Base-by-base conservation (phyloP, 495 filamentous ascomycete genomes). In the Schizothecium vesticola region DNA sequence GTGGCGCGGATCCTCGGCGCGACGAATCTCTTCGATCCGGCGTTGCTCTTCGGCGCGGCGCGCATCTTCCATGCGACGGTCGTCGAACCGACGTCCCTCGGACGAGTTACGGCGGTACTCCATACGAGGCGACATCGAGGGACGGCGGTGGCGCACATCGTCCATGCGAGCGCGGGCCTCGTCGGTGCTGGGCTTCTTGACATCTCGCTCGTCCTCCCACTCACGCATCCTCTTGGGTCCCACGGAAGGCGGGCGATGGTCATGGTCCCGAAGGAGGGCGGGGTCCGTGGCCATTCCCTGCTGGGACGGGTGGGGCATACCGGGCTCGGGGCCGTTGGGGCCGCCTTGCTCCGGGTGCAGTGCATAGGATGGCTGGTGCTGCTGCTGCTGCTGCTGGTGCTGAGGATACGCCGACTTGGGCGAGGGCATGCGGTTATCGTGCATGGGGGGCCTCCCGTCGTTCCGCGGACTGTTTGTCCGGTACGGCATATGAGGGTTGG, bases 121-220 rank as follows among this genome's bases (percentile, higher is more conserved):
- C 61, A 69, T 57, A 25, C 87, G 87, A 67, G 92, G 91, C 23
- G 92, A 83, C 28, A 84, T 86, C 11, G 85, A 94, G 5, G 86
- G 86, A 43, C 94, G 90, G 65, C 92, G 92, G 72, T 88, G 86
- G 62, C 88, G 86, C 72, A 91, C 86, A 74, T 97, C 93, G 26
- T 96, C 93, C 74, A 97, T 84, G 64, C 92, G 90, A 58, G 91
- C 90, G 59, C 94, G 89, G 65, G 82, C 90, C 75, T 99, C 95
- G 7, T 97, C 94, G 28, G 87, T 96, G 5, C 92, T 88, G 57
- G 89, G 88, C 82, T 97, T 97, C 80, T 97, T 97, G 21, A 87
- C 80, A 1, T 85, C 83, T 28, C 85, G 77, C 22, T 96, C 94
- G 65, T 93, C 91, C 65, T 97, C 95, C 92, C 95, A 96, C 72